These are phyloP conservation scores for Neopestalotiopsis sp. DNA, from an alignment of 2,329 filamentous ascomycete genomes.

Conservation along the genomic window DNA sequence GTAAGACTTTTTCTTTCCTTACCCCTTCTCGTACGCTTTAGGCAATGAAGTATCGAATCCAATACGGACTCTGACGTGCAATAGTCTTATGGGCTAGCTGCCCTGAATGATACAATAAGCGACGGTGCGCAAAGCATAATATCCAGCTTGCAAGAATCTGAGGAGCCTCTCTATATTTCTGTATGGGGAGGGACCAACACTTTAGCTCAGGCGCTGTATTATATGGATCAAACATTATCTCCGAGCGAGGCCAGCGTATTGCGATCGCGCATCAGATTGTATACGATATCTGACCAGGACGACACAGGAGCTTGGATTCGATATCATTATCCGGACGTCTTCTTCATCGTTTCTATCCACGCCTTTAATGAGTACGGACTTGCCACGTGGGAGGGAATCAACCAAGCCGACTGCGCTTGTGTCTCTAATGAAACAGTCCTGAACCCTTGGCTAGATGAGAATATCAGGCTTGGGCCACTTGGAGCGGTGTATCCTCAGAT, in stretches of 20 bases:
- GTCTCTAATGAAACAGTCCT: conserved; percentile 34
- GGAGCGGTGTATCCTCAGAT: conserved; percentile 45
- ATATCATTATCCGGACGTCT: conserved; percentile 49
- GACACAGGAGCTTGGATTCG: conserved; percentile 51
- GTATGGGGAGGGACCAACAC: conserved; percentile 56
- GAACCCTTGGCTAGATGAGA: conserved; percentile 49
- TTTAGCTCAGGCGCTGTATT: conserved; percentile 50
- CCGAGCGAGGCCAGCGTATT: conserved; percentile 27
- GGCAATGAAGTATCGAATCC: not conserved
- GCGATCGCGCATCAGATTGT: conserved; percentile 39
- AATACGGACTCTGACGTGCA: not conserved
- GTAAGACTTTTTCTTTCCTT: conserved; percentile 23
- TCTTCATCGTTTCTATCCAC: conserved; percentile 30
- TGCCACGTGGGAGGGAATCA: conserved; percentile 6
- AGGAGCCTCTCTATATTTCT: conserved; percentile 51
- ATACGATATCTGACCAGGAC: conserved; percentile 58
- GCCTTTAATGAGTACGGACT: too few species aligned
- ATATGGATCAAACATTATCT: conserved; percentile 30
- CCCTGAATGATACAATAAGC: conserved; percentile 35
- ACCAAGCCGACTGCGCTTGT: conserved; percentile 27
- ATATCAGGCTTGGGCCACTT: conserved; percentile 48
- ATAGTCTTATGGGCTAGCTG: conserved; percentile 23
- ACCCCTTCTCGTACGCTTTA: not conserved
- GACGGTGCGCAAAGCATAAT: conserved; percentile 39
- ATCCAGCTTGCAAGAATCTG: conserved; percentile 35